phyloP scores from a whole-genome alignment of 1,284 basidiomycete genomes.

The Trametes pubescens region DNA sequence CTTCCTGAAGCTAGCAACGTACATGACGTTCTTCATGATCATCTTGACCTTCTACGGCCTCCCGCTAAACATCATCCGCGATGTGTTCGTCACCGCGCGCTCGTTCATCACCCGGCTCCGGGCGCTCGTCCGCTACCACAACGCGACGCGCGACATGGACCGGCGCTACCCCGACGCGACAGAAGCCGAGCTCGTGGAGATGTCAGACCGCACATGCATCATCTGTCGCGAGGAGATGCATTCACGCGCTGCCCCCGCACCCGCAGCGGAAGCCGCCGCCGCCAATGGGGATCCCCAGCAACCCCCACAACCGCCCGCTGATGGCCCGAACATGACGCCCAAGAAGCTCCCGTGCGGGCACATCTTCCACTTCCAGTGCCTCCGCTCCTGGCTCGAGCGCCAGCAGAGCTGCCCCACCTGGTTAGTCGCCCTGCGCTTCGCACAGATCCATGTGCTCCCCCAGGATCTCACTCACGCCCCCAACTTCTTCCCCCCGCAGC shows the following conservation, averaged over 20 bases:
- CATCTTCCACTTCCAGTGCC: slow-evolving; percentile 97
- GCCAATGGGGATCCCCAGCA: slow-evolving; percentile 20
- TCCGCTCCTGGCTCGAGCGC: slow-evolving; percentile 96
- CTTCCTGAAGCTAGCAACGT: slow-evolving; percentile 92
- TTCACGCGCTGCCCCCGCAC: slow-evolving; percentile 38
- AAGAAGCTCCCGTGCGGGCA: slow-evolving; percentile 97
- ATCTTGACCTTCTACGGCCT: slow-evolving; percentile 96
- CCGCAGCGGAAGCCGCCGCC: slow-evolving; percentile 32
- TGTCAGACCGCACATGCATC: slow-evolving; percentile 94
- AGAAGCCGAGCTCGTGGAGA: slow-evolving; percentile 79
- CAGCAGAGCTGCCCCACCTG: slow-evolving; percentile 98
- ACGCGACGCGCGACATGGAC: slow-evolving; percentile 97
- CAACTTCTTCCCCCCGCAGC: slow-evolving; percentile 48
- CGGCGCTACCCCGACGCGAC: slow-evolving; percentile 95
- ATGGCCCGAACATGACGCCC: slow-evolving; percentile 85
- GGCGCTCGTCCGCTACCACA: slow-evolving; percentile 91
- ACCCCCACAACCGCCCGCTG: slow-evolving; percentile 28
- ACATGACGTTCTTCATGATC: slow-evolving; percentile 92
- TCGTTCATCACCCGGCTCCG: slow-evolving; percentile 90
- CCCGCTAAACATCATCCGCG: slow-evolving; percentile 95
- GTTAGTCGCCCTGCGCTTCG: slow-evolving; percentile 55
- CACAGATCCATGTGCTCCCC: slow-evolving; percentile 12
- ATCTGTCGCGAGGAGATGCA: slow-evolving; percentile 99
- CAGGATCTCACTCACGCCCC: slow-evolving; percentile 24
- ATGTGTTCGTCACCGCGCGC: slow-evolving; percentile 94